These are phyloP conservation scores for Rhodotorula mucilaginosa DNA, from an alignment of 1,284 basidiomycete species.

Conservation along the genomic window DNA sequence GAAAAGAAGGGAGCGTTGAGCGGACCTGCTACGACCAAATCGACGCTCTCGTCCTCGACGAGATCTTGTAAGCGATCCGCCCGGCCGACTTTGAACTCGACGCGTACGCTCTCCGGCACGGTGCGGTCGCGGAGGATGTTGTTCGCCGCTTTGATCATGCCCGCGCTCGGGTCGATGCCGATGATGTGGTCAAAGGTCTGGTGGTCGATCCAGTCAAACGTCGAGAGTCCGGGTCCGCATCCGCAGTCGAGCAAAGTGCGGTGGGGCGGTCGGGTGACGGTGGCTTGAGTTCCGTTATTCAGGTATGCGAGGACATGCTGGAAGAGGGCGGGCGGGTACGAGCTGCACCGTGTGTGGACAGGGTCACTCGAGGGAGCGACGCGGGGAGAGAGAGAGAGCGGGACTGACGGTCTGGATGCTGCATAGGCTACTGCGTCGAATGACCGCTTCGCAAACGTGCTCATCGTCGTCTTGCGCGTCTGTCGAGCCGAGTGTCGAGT, in stretches of 20 bases:
- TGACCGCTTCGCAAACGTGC: constrained; percentile 30
- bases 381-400: background rate
- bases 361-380: background rate
- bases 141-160: constrained; percentile 69
- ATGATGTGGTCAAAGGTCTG: constrained; percentile 60
- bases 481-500: background rate
- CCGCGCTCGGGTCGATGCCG: constrained; percentile 68
- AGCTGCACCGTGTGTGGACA: constrained; percentile 3
- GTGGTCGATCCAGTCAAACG: constrained; percentile 20
- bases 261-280: background rate
- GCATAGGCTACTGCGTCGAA: constrained; percentile 38
- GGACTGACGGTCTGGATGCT: constrained; percentile 27
- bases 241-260: constrained; percentile 40
- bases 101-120: constrained; percentile 38
- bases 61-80: constrained; percentile 59
- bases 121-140: constrained; percentile 44
- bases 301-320: constrained; percentile 28
- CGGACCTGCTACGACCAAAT: constrained; percentile 70
- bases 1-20: background rate
- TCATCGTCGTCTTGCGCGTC: constrained; percentile 8
- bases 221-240: constrained; percentile 41
- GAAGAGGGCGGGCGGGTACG: constrained; percentile 33
- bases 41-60: constrained; percentile 61
- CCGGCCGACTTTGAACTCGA: constrained; percentile 30
- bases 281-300: background rate